Evolutionary conservation across 495 filamentous ascomycete species (phyloP).

Genomic region (Aspergillus homomorphus): DNA sequence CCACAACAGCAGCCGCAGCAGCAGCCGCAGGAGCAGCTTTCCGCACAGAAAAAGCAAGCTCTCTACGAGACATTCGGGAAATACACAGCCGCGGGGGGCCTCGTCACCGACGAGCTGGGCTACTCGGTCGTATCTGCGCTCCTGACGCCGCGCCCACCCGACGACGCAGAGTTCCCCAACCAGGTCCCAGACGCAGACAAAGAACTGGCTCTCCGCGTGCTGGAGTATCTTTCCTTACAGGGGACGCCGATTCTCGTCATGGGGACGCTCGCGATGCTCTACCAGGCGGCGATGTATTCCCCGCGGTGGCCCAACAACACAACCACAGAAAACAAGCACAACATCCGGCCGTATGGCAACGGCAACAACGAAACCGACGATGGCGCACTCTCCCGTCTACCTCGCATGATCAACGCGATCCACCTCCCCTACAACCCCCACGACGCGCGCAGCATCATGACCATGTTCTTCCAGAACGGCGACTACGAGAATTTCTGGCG

Average conservation of each 20-base stretch:
- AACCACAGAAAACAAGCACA: constrained; percentile 3
- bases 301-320: background rate
- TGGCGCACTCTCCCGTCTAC: constrained; percentile 1
- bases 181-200: constrained; percentile 27
- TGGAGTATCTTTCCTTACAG: constrained; percentile 44
- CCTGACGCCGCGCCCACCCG: constrained; percentile 24
- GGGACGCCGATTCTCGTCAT: constrained; percentile 44
- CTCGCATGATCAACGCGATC: constrained; percentile 32
- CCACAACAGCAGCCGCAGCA: no score
- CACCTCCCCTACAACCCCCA: constrained; percentile 47
- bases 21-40: background rate
- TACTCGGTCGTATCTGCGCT: constrained; percentile 37
- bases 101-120: constrained; percentile 35
- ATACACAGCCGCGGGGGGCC: constrained; percentile 20
- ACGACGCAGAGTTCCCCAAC: constrained; percentile 6
- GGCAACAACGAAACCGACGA: constrained; percentile 16
- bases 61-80: background rate
- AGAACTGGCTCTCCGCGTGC: constrained; percentile 42
- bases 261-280: constrained; percentile 43
- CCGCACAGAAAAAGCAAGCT: background rate
- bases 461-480: constrained; percentile 33
- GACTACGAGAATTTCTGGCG: constrained; percentile 60
- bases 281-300: constrained; percentile 23
- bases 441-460: constrained; percentile 46
- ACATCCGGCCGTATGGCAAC: background rate